Evolutionary conservation across 495 filamentous ascomycete genomes (phyloP), one percentile per base, ranked within the genome.

Genomic region (Daldinia caldariorum): DNA sequence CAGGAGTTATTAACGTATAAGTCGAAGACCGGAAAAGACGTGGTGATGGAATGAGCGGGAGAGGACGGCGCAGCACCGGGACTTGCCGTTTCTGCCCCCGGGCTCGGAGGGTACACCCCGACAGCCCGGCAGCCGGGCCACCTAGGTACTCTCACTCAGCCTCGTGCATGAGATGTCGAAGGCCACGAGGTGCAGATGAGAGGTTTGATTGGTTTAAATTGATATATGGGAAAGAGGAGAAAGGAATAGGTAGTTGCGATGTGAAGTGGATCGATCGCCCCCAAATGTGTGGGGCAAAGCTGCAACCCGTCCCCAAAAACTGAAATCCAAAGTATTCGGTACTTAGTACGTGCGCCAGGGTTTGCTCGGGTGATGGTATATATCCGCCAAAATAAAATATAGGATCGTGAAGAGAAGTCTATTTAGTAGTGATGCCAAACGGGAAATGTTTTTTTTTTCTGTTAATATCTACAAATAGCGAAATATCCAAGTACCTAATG

Each of bases 181-280:
- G 66, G 37, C 56, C 70, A 73, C 70, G 66, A 62, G 70, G 70
- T 66, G 56, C 56, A 63, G 53, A 57, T 51, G 43, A n/a, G 32
- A 37, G 34, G 4, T 63, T 12, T 58, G 3, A 73, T 73, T 73
- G 70, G 70, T 35, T 16, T 13, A 47, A 54, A 26, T 29, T 26
- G 26, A 16, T 51, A 5, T 12, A 51, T 41, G 34, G 35, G 53
- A 67, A 68, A 66, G 66, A 69, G 66, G 61, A 72, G 66, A 59
- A 47, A 38, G 49, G 31, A 70, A 63, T 55, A 69, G 13, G 20
- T 61, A 69, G 57, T 49, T 67, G 47, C 69, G 65, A 72, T 72
- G 70, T 38, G 53, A 47, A 58, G 64, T 72, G 70, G 70, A 68
- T 68, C 61, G 50, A 72, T 68, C 65, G 56, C 22, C 57, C 51